Conservation (phyloP, 208 protist species). For the Trypanosoma boissoni region DNA sequence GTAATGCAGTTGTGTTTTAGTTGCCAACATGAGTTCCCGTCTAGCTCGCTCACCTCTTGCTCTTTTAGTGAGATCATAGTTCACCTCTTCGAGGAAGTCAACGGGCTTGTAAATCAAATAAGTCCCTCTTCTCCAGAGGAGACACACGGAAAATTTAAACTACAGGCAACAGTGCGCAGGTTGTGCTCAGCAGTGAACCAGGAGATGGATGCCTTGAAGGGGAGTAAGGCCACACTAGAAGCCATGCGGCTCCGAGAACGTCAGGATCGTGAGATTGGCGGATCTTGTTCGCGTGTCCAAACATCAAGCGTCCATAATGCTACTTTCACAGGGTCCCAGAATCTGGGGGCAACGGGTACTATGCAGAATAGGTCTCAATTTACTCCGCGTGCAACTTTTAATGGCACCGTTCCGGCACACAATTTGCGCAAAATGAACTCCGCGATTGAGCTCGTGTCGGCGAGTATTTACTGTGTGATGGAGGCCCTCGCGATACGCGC, state of each 20-base stretch:
- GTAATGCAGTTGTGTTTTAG: slow-evolving; percentile 66
- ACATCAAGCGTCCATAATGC: neutral
- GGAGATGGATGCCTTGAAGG: slow-evolving; percentile 53
- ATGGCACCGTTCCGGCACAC: slow-evolving; percentile 51
- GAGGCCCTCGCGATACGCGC: slow-evolving; percentile 80
- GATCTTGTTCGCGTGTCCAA: neutral
- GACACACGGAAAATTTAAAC: slow-evolving; percentile 38
- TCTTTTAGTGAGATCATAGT: slow-evolving; percentile 74
- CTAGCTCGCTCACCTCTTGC: slow-evolving; percentile 38
- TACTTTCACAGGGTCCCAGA: slow-evolving; percentile 6
- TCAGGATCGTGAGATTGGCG: slow-evolving; percentile 29
- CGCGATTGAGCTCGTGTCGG: slow-evolving; percentile 76
- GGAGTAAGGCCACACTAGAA: slow-evolving; percentile 23
- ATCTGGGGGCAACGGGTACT: slow-evolving; percentile 2
- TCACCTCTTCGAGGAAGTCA: slow-evolving; percentile 43
- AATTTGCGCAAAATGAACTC: slow-evolving; percentile 64
- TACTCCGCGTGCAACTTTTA: slow-evolving; percentile 46
- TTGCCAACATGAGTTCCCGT: slow-evolving; percentile 75
- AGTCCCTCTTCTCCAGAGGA: slow-evolving; percentile 39
- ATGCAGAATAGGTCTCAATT: neutral
- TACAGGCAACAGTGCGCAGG: slow-evolving; percentile 47
- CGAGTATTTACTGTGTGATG: slow-evolving; percentile 71
- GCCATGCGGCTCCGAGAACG: slow-evolving; percentile 16
- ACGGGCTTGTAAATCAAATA: slow-evolving; percentile 39
- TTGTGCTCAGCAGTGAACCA: slow-evolving; percentile 70